Conservation (phyloP, 2,329 filamentous ascomycete genomes). For the Phyllosticta citriasiana region DNA sequence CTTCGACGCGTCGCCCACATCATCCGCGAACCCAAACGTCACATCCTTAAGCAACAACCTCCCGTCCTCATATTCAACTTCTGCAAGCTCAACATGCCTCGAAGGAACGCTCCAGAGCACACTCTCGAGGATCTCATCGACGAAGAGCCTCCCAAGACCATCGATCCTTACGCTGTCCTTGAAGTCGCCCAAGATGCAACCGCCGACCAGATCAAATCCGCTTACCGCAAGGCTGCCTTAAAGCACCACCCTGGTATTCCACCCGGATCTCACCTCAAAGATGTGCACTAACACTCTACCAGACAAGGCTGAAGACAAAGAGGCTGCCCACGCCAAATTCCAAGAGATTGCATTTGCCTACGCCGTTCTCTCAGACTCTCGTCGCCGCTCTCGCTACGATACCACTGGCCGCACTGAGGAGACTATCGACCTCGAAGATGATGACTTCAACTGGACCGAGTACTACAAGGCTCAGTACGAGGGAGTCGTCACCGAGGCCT, state of each 20-base stretch:
- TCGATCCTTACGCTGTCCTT: constrained; percentile 72
- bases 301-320: constrained; percentile 52
- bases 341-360: constrained; percentile 91
- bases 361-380: constrained; percentile 76
- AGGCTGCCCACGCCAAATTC: constrained; percentile 68
- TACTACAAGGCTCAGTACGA: constrained; percentile 82
- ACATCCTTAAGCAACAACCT: too few species aligned
- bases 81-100: constrained; percentile 4
- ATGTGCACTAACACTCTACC: constrained; percentile 12
- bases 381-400: constrained; percentile 66
- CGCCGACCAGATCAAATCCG: constrained; percentile 70
- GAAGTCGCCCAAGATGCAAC: constrained; percentile 61
- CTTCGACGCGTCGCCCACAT: constrained; percentile 18
- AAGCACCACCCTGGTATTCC: constrained; percentile 61
- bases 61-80: not conserved
- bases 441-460: constrained; percentile 75
- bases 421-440: constrained; percentile 57
- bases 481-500: constrained; percentile 62
- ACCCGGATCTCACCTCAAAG: constrained; percentile 10
- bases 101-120: constrained; percentile 10
- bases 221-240: constrained; percentile 84
- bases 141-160: constrained; percentile 55
- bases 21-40: constrained; percentile 4
- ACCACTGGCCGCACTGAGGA: constrained; percentile 81
- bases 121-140: constrained; percentile 41